These are phyloP conservation scores for Aphanomyces invadans DNA, from an alignment of 352 stramenopile species.

Conservation along the genomic window DNA sequence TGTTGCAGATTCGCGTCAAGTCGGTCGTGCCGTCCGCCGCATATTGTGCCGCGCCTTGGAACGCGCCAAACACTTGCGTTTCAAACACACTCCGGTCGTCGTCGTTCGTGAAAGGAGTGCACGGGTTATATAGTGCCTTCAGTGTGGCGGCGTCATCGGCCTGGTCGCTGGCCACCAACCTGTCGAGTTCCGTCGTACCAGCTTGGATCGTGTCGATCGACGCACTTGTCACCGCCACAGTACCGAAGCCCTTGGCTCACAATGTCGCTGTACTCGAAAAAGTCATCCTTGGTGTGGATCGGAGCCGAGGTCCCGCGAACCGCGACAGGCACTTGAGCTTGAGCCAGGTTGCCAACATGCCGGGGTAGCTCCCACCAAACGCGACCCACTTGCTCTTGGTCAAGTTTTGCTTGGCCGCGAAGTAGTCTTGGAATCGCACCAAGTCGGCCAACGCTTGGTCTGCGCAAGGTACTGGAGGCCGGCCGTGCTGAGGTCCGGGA, in stretches of 20 bases:
- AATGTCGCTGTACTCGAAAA: slow-evolving; percentile 64
- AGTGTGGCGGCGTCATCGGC: slow-evolving; percentile 6
- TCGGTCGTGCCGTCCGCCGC: background rate
- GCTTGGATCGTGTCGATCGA: slow-evolving; percentile 54
- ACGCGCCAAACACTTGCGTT: background rate
- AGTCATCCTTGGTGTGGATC: slow-evolving; percentile 58
- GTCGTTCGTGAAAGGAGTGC: background rate
- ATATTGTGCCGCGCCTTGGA: slow-evolving; percentile 1
- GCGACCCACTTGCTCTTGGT: slow-evolving; percentile 52
- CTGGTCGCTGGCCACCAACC: slow-evolving; percentile 2
- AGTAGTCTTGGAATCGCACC: slow-evolving; percentile 50
- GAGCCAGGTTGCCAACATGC: slow-evolving; percentile 93
- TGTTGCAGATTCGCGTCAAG: background rate
- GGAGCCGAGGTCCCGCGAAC: slow-evolving; percentile 44
- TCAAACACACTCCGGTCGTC: slow-evolving; percentile 10
- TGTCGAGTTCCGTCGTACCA: slow-evolving; percentile 33
- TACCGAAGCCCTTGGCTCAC: slow-evolving; percentile 71
- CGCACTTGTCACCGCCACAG: slow-evolving; percentile 37
- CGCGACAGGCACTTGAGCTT: slow-evolving; percentile 91
- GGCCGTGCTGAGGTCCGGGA: slow-evolving; percentile 48
- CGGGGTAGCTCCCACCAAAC: slow-evolving; percentile 94
- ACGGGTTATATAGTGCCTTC: slow-evolving; percentile 18
- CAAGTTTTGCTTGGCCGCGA: background rate
- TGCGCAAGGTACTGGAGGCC: slow-evolving; percentile 73
- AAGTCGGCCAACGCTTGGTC: slow-evolving; percentile 90